These are phyloP conservation scores for Sclerotinia spermophila DNA, from an alignment of 2,329 filamentous ascomycete genomes.

Conservation along the genomic window DNA sequence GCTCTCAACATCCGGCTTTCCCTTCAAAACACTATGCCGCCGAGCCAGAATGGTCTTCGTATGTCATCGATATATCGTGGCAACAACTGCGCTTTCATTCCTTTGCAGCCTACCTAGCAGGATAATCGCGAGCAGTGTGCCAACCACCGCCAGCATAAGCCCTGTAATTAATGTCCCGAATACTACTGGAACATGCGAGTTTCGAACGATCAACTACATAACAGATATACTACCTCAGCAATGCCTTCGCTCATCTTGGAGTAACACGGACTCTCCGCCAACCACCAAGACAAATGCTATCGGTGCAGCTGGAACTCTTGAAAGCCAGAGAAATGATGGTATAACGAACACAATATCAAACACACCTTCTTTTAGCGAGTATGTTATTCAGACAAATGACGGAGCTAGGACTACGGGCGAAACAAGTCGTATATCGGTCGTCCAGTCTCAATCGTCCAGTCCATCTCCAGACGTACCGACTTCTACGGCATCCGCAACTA, in stretches of 20 bases:
- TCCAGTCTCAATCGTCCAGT: conserved; percentile 12
- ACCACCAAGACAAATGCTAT: conserved; percentile 13
- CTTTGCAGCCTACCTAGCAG: conserved; percentile 19
- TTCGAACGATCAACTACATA: conserved; percentile 39
- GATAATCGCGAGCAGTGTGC: conserved; percentile 26
- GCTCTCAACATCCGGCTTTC: conserved; percentile 11
- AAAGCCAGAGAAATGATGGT: not conserved
- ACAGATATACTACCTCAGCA: conserved; percentile 37
- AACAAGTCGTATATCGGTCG: conserved; percentile 6
- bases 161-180: conserved; percentile 19
- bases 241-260: conserved; percentile 36
- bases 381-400: conserved; percentile 1
- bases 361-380: conserved; percentile 4
- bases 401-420: conserved; percentile 5
- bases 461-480: conserved; percentile 5
- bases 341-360: not conserved
- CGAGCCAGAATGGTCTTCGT: conserved; percentile 26
- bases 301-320: not conserved
- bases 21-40: conserved; percentile 13
- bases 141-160: conserved; percentile 18
- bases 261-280: conserved; percentile 24
- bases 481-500: conserved; percentile 17
- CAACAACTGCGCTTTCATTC: conserved; percentile 28
- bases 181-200: conserved; percentile 33
- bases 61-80: conserved; percentile 23